Conservation (phyloP, 1,284 basidiomycete species). For the Trichosporon sp. region DNA sequence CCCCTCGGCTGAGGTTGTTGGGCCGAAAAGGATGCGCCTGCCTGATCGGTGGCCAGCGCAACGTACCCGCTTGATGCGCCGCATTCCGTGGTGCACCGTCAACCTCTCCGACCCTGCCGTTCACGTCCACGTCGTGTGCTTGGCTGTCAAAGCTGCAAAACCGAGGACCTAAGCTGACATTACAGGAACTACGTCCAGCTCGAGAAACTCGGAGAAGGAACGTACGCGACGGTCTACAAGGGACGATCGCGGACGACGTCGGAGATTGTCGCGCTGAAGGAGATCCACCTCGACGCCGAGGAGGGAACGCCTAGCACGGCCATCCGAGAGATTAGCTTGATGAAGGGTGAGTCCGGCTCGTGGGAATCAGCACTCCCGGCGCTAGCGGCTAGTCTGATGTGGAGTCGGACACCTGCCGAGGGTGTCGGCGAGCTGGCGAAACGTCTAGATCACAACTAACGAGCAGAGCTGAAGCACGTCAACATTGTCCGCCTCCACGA, state of each 20-base stretch:
- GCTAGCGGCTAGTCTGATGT: neutral
- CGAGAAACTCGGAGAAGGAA: slow-evolving; percentile 73
- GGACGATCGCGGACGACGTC: slow-evolving; percentile 70
- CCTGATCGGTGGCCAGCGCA: neutral
- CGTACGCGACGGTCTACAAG: slow-evolving; percentile 82
- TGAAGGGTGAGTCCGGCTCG: slow-evolving; percentile 64
- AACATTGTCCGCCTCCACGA: slow-evolving; percentile 94
- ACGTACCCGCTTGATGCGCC: neutral
- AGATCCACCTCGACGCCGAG: slow-evolving; percentile 96
- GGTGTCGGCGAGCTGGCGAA: too few species aligned
- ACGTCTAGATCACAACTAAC: neutral
- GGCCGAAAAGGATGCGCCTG: neutral
- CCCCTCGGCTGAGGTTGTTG: neutral
- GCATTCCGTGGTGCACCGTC: neutral
- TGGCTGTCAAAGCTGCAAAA: neutral
- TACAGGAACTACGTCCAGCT: slow-evolving; percentile 64
- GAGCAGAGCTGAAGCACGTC: slow-evolving; percentile 81
- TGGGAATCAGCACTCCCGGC: neutral
- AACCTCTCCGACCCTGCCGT: neutral
- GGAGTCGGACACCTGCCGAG: too few species aligned
- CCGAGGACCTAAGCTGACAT: neutral
- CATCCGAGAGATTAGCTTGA: slow-evolving; percentile 92
- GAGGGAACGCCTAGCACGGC: slow-evolving; percentile 97
- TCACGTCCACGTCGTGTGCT: neutral
- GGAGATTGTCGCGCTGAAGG: slow-evolving; percentile 87